phyloP scores from a whole-genome alignment of 2,329 filamentous ascomycete genomes.

The Verticillium nubilum region DNA sequence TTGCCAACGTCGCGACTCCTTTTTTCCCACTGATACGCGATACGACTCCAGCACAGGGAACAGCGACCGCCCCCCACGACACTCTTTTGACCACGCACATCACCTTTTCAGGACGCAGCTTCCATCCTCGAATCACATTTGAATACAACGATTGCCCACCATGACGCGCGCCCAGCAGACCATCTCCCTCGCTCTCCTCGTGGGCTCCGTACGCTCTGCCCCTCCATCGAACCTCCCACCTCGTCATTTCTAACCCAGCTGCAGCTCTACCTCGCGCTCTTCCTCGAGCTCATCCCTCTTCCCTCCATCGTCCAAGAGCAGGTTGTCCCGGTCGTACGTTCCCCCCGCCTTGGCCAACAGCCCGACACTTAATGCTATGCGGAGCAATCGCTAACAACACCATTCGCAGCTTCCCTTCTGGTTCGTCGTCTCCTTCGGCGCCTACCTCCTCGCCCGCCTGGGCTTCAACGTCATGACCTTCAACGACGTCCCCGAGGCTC shows the following conservation, averaged over 20 bases:
- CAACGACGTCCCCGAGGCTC: conserved; percentile 88
- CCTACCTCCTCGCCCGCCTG: conserved; percentile 85
- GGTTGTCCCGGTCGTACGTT: conserved; percentile 80
- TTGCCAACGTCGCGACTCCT: conserved; percentile 14
- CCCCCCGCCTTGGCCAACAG: neutral
- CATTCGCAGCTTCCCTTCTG: conserved; percentile 79
- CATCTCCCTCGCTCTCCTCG: conserved; percentile 78
- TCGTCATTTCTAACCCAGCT: conserved; percentile 11
- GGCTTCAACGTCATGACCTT: conserved; percentile 93
- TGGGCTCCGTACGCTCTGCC: conserved; percentile 67
- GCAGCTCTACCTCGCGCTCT: conserved; percentile 87
- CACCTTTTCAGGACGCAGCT: neutral
- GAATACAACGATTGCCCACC: conserved; percentile 24
- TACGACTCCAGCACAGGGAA: conserved; percentile 1
- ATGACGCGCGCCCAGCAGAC: conserved; percentile 97
- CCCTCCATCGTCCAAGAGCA: conserved; percentile 73
- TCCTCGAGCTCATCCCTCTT: conserved; percentile 76
- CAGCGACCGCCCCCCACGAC: conserved; percentile 5
- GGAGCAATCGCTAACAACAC: conserved; percentile 2
- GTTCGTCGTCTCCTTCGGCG: conserved; percentile 83
- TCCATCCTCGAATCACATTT: neutral
- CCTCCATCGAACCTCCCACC: neutral
- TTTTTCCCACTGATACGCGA: conserved; percentile 5
- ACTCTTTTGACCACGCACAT: conserved; percentile 6
- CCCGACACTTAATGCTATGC: neutral